Evolutionary conservation across 2,329 filamentous ascomycete genomes (phyloP).

Genomic region (Aspergillus sp.): DNA sequence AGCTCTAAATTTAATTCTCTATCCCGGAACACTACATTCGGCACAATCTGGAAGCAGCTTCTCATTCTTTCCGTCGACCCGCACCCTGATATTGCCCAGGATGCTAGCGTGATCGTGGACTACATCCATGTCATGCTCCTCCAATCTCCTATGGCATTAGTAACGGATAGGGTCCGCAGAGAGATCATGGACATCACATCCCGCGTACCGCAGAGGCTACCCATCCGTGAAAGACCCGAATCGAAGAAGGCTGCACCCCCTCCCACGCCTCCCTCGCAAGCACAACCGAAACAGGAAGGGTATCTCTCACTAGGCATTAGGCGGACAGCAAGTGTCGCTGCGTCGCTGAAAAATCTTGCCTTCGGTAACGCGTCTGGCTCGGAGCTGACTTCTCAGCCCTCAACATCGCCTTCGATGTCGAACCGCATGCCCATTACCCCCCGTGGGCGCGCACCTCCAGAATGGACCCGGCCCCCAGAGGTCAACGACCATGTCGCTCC

Average conservation of each 20-base stretch:
- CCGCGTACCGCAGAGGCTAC: conserved; percentile 35
- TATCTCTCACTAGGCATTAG: conserved; percentile 56
- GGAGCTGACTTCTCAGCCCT: conserved; percentile 18
- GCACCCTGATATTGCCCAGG: conserved; percentile 83
- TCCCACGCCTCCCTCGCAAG: conserved; percentile 43
- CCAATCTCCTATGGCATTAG: conserved; percentile 64
- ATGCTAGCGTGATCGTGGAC: conserved; percentile 79
- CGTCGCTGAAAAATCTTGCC: conserved; percentile 56
- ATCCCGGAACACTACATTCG: conserved; percentile 84
- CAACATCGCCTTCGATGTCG: conserved; percentile 22
- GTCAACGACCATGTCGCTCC: conserved; percentile 63
- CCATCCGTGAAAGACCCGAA: conserved; percentile 25
- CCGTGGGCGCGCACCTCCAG: conserved; percentile 48
- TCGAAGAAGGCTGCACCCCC: conserved; percentile 32
- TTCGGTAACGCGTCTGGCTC: conserved; percentile 41
- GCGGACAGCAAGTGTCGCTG: conserved; percentile 58
- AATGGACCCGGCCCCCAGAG: conserved; percentile 63
- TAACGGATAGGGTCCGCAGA: conserved; percentile 65
- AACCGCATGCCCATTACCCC: conserved; percentile 36
- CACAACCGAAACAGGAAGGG: conserved; percentile 50
- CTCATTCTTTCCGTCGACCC: conserved; percentile 88
- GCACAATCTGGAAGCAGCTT: conserved; percentile 89
- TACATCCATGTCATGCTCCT: conserved; percentile 72
- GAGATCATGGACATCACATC: conserved; percentile 45
- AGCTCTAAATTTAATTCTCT: conserved; percentile 25